Evolutionary conservation across 108 stramenopile genomes (phyloP), one percentile per base, ranked within the genome.

Genomic region (Nitzschia putrida): DNA sequence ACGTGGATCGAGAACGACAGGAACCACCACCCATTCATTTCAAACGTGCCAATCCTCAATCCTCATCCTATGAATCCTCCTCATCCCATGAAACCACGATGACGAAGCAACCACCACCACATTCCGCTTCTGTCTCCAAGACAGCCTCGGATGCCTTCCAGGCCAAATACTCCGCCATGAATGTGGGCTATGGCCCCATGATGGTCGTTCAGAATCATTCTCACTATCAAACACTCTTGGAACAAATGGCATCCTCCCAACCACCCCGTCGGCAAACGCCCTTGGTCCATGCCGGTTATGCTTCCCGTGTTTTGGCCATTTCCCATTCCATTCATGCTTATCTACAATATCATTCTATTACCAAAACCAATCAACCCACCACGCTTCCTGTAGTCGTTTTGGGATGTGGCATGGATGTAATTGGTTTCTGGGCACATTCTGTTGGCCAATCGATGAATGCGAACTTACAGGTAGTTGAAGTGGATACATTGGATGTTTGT

Each of bases 201-300:
- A 65, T 73, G 51, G 67, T 68, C 1, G 65, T 53, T n/a, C 39
- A 69, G 20, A 55, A 53, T 34, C 58, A 61, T 18, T 57, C 53
- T 9, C 25, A 71, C 5, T 71, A 57, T 43, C 51, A 64, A 45
- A 0, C 53, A 54, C 58, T 64, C 40, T 8, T 63, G 13, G 45
- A 7, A 5, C 14, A 52, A 52, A 25, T 38, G 41, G 49, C 57
- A 26, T 34, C 57, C 14, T 14, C 42, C 0, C 13, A 64, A 14
- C 57, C 54, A 43, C 0, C 53, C 21, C 60, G 75, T 51, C 69
- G 85, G 9, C 88, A 89, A 71, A 85, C 87, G 12, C 88, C 91
- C 0, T 61, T 93, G 34, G 88, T 93, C n/a, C 84, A 90, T 77
- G 88, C 88, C 2, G 88, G 88, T 57, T 93, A 93, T 66, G 87